Evolutionary conservation across 805 yeast species (phyloP).

Genomic region (Barnettozyma siamensis): DNA sequence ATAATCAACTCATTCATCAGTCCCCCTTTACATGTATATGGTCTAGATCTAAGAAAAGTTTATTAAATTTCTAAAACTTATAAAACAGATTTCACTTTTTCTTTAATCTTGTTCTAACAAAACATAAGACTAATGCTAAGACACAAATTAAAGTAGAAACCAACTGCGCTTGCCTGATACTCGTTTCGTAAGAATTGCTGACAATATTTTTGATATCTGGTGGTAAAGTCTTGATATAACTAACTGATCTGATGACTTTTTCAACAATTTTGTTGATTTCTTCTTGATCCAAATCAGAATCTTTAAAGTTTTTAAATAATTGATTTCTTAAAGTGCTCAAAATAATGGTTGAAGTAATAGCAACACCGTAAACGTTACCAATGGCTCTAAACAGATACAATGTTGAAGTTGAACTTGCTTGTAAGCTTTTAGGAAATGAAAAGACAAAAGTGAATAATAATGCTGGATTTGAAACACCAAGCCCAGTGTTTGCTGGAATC

Average conservation of each 20-base stretch:
- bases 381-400: conserved; percentile 60
- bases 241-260: conserved; percentile 13
- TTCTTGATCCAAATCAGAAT: conserved; percentile 2
- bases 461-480: conserved; percentile 55
- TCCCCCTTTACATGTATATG: no score
- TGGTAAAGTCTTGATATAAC: conserved; percentile 14
- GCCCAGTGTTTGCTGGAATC: conserved; percentile 42
- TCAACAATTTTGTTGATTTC: conserved; percentile 9
- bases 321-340: conserved; percentile 6
- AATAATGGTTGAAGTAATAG: conserved; percentile 29
- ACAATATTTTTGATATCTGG: conserved; percentile 9
- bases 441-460: conserved; percentile 63
- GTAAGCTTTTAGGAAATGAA: conserved; percentile 55
- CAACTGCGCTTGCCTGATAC: conserved; percentile 15
- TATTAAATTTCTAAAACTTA: no score
- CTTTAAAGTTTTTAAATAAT: conserved; percentile 11
- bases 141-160: conserved; percentile 9
- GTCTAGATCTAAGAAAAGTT: no score
- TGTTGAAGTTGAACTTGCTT: conserved; percentile 59
- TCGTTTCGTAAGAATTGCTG: conserved; percentile 8
- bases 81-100: no score
- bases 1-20: no score
- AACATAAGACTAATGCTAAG: conserved; percentile 8
- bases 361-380: conserved; percentile 58
- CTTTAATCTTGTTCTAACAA: conserved; percentile 3